Base-by-base conservation (phyloP, 1,284 basidiomycete species). In the Schizopora paradoxa region DNA sequence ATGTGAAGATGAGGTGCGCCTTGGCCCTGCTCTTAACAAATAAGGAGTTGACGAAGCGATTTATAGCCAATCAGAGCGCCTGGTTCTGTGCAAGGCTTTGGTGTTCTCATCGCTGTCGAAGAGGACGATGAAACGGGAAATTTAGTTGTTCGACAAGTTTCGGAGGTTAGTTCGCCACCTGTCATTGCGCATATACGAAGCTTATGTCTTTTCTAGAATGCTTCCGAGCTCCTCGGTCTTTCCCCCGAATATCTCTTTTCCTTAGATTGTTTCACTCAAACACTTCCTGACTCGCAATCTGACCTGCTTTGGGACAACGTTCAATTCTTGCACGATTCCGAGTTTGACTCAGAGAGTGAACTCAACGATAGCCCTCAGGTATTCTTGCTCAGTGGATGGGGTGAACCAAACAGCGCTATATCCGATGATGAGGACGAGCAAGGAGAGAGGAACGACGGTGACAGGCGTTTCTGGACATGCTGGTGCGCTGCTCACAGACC, bases 21-120 rank as follows among this genome's bases (percentile, higher is more conserved):
- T 40, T 27, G 37, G 43, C 26, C 64, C 56, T 5, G 32, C 32
- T 37, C 27, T 41, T 13, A 41, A 18, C 35, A 11, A 40, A 33
- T 11, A 32, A 31, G 33, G 13, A 11, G 10, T 8, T 14, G 37
- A 41, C 37, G 13, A 7, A 32, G 13, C 26, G 13, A 26, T 35
- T n/a, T n/a, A 10, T 43, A 83, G 81, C 90, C 90, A 0, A 93
- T 95, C 42, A 79, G 82, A 7, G 83, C 84, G 0, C 91, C 90
- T 2, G 90, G 90, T 2, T 85, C 90, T 0, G 77, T 93, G 0
- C 91, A 95, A 65, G 82, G 82, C 0, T 95, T 88, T 58, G 91
- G 90, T 6, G 84, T 92, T 1, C 71, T 93, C 13, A 74, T 94
- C 40, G 87, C 79, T 0, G 66, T 92, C 1, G 79, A 87, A 51